These are phyloP conservation scores for Saccharum spontaneum DNA, from an alignment of 176 grass and related monocot species.

Conservation along the genomic window DNA sequence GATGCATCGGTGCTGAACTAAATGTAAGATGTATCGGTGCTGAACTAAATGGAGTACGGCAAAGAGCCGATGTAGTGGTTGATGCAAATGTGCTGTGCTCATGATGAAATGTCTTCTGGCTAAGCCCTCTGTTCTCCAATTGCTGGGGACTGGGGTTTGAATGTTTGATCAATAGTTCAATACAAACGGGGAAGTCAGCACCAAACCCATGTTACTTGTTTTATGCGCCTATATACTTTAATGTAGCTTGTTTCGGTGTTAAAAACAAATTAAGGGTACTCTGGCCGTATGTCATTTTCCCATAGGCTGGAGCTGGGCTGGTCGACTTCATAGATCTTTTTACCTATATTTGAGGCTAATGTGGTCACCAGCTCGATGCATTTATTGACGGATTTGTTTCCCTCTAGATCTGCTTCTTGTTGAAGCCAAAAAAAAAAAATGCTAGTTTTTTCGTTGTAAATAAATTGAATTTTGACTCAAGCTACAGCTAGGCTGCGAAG, in stretches of 20 bases:
- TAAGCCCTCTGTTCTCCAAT: background rate
- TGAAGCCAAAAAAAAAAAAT: background rate
- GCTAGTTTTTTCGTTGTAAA: background rate
- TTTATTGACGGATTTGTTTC: constrained; percentile 28
- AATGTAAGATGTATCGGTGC: background rate
- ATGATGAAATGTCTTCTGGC: background rate
- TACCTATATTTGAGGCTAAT: constrained; percentile 47
- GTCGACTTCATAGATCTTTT: background rate
- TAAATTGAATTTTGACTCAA: background rate
- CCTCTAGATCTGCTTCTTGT: background rate
- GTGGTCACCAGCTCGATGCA: constrained; percentile 31
- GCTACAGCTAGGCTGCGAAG: background rate
- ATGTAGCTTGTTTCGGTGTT: constrained; percentile 22
- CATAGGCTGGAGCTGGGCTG: constrained; percentile 3
- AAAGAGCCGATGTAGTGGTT: background rate
- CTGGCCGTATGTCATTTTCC: constrained; percentile 17
- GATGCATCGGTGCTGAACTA: background rate
- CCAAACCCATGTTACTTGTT: constrained; percentile 29
- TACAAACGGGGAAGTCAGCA: background rate
- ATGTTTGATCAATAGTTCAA: background rate
- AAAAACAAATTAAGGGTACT: constrained; percentile 5
- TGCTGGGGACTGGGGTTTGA: background rate
- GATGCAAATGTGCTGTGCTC: background rate
- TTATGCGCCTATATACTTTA: constrained; percentile 6
- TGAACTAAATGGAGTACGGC: background rate